phyloP scores from a whole-genome alignment of 2,329 filamentous ascomycete species.

The Epichloe elymi region DNA sequence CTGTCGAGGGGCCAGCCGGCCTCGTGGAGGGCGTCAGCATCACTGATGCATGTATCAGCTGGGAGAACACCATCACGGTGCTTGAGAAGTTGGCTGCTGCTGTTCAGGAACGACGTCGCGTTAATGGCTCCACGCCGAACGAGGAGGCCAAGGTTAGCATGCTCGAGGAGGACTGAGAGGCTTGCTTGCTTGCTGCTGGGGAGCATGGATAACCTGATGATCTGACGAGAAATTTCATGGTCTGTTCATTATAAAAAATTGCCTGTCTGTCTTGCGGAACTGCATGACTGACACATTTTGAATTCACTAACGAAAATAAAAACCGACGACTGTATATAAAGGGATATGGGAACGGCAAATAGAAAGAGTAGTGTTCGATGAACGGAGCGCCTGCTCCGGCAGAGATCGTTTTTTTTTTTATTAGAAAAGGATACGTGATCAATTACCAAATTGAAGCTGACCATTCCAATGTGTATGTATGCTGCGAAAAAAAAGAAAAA shows the following conservation, averaged over 20 bases:
- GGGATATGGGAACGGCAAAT: background rate
- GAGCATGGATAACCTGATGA: background rate
- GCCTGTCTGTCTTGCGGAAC: background rate
- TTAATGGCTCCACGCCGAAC: conserved; percentile 25
- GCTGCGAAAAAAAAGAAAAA: background rate
- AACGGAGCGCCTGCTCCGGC: background rate
- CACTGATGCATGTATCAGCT: conserved; percentile 91
- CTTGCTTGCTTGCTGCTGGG: background rate
- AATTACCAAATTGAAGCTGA: background rate
- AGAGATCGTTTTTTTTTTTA: background rate
- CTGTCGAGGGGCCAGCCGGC: conserved; percentile 60
- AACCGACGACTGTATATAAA: background rate
- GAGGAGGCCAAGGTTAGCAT: conserved; percentile 27
- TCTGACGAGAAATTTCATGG: background rate
- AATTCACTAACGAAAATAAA: background rate
- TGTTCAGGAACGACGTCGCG: conserved; percentile 58
- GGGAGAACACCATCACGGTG: conserved; percentile 71
- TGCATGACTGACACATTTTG: background rate
- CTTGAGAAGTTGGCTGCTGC: conserved; percentile 78
- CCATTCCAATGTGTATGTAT: background rate
- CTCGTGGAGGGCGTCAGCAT: conserved; percentile 88
- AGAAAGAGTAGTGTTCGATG: background rate
- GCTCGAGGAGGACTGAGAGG: conserved; percentile 37
- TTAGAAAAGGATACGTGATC: background rate
- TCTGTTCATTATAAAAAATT: background rate